These are phyloP conservation scores for Zancudomyces culisetae DNA, from an alignment of 371 early-diverging fungal species.

Conservation along the genomic window DNA sequence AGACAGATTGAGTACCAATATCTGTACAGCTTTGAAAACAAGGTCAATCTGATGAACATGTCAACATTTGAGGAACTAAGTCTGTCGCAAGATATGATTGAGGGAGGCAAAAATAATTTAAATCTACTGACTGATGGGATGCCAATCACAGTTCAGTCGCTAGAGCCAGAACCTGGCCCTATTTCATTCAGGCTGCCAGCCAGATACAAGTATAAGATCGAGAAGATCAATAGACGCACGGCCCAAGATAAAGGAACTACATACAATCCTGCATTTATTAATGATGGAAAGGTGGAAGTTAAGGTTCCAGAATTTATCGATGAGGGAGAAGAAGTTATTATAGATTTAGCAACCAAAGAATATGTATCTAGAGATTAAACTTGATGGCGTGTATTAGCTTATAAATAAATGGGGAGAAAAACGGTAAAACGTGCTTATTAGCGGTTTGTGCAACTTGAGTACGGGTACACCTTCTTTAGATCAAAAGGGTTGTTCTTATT, in stretches of 20 bases:
- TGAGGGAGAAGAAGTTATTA: slow-evolving; percentile 48
- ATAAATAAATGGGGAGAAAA: too few species aligned
- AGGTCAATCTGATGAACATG: slow-evolving; percentile 43
- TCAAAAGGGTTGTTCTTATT: too few species aligned
- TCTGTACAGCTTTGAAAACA: slow-evolving; percentile 39
- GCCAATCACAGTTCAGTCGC: slow-evolving; percentile 27
- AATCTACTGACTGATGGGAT: slow-evolving; percentile 27
- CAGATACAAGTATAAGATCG: slow-evolving; percentile 27
- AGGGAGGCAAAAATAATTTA: slow-evolving; percentile 26
- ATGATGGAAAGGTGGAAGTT: slow-evolving; percentile 48
- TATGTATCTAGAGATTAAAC: slow-evolving; percentile 35
- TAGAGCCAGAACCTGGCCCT: slow-evolving; percentile 31
- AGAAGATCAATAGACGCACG: slow-evolving; percentile 23
- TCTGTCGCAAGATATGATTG: slow-evolving; percentile 31
- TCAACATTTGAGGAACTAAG: slow-evolving; percentile 53
- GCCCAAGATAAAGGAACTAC: slow-evolving; percentile 53
- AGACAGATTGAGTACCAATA: slow-evolving; percentile 43
- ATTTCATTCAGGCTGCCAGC: slow-evolving; percentile 32
- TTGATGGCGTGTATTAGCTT: too few species aligned
- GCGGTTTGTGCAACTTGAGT: too few species aligned
- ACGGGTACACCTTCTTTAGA: too few species aligned
- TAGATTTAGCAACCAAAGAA: slow-evolving; percentile 45
- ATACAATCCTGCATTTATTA: slow-evolving; percentile 45
- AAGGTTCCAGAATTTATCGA: slow-evolving; percentile 67
- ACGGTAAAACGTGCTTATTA: too few species aligned